A percentile compares a stretch with the other conserved stretches of the same genome.
These are phyloP conservation scores for Tremella fuciformis DNA, from an alignment of 768 basidiomycete species.

Conservation along the genomic window DNA sequence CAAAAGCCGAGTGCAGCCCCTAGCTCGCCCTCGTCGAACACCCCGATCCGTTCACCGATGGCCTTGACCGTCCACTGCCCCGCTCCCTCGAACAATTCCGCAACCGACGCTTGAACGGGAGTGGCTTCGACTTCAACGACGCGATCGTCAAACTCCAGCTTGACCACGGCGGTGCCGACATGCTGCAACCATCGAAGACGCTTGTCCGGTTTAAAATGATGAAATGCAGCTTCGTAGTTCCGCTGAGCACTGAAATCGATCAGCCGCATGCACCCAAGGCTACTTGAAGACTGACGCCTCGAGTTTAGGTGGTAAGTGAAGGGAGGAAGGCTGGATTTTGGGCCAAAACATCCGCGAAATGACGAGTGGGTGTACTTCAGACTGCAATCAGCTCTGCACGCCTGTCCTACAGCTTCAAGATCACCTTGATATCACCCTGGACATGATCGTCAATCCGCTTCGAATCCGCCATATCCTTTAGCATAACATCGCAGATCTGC, in stretches of 20 bases:
- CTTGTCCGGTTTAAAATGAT: conserved; percentile 88
- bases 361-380: conserved; percentile 78
- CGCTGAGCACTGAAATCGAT: conserved; percentile 62
- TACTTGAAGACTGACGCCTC: conserved; percentile 59
- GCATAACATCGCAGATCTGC: conserved; percentile 97
- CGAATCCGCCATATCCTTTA: conserved; percentile 94
- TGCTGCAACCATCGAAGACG: conserved; percentile 82
- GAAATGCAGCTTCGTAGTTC: conserved; percentile 71
- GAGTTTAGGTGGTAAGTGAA: conserved; percentile 81
- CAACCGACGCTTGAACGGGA: conserved; percentile 76
- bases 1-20: conserved; percentile 77
- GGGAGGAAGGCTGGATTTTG: conserved; percentile 65
- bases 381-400: conserved; percentile 53
- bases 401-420: conserved; percentile 26
- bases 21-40: conserved; percentile 63
- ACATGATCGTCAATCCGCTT: conserved; percentile 83
- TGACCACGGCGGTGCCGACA: conserved; percentile 76
- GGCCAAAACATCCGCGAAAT: conserved; percentile 98
- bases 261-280: neutral
- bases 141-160: conserved; percentile 79
- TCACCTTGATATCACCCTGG: conserved; percentile 67
- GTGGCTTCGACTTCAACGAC: conserved; percentile 70
- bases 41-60: conserved; percentile 63
- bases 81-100: conserved; percentile 32
- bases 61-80: conserved; percentile 64